Base-by-base conservation (phyloP, 108 stramenopile species). In the Pseudonitzschia multiseries region DNA sequence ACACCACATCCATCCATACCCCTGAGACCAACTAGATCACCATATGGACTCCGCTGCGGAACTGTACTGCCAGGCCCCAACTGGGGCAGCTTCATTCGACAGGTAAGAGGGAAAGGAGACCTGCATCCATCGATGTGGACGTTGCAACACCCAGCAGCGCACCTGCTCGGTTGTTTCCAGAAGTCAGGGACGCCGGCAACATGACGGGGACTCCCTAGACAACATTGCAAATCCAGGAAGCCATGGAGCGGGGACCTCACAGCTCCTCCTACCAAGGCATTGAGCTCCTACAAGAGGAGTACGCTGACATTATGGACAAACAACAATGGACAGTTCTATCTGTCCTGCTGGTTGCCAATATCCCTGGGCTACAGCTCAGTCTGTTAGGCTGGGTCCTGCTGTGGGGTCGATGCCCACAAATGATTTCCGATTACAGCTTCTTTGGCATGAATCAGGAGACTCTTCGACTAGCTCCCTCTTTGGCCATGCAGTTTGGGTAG, bases 401-500 rank as follows among this genome's bases (percentile, higher is more conserved):
- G 69, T 54, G 74, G 1, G 74, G 70, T 12, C 60, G 78, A 65
- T 56, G 76, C 0, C 65, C 52, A 5, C 71, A 65, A 0, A 60
- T 66, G 51, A 76, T 81, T 32, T 29, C 52, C 52, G 78, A 82
- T 65, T 72, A 61, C 69, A 68, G 67, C 22, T 78, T 40, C 54
- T 79, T 24, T 21, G 69, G 41, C 53, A 66, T 71, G 54, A 84
- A 84, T 51, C 22, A 68, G 1, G 75, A 72, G 0, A 73, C 68
- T 8, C 21, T 79, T 8, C 59, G 59, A 3, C 20, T 73, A 32
- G 76, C 82, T 46, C 73, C 78, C 3, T 0, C 20, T 0, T 74
- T 76, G 2, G 63, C 82, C 43, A 79, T 83, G 82, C 78, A 79
- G 29, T 83, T 83, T 54, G 82, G 78, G 21, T 74, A 73, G 1